Evolutionary conservation across 768 basidiomycete genomes (phyloP).

Genomic region (Clathrus columnatus): DNA sequence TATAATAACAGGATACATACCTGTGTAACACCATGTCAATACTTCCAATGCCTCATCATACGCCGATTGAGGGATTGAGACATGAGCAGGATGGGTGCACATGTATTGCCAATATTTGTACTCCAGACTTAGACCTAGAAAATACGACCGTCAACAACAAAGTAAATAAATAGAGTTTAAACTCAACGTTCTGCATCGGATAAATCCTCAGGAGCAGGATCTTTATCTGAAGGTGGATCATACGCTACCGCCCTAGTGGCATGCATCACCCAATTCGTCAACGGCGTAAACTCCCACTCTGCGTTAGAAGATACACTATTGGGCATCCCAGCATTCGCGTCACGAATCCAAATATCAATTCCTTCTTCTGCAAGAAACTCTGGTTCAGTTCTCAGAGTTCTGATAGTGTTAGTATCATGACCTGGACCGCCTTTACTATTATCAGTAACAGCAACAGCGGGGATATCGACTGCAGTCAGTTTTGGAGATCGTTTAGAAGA

Average conservation of each 20-base stretch:
- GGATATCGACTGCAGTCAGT: neutral
- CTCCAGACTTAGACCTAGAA: conserved; percentile 62
- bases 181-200: conserved; percentile 36
- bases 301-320: conserved; percentile 19
- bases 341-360: conserved; percentile 42
- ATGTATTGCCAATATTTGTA: conserved; percentile 79
- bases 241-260: conserved; percentile 40
- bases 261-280: conserved; percentile 62
- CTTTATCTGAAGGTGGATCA: conserved; percentile 29
- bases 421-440: conserved; percentile 9
- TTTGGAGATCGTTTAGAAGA: conserved; percentile 16
- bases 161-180: neutral
- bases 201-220: conserved; percentile 3
- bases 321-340: conserved; percentile 23
- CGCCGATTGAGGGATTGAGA: conserved; percentile 44
- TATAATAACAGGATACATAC: conserved; percentile 25
- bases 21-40: conserved; percentile 75
- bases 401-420: conserved; percentile 18
- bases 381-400: conserved; percentile 18
- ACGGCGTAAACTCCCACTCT: conserved; percentile 28
- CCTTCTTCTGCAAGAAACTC: conserved; percentile 41
- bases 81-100: conserved; percentile 71
- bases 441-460: neutral
- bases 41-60: conserved; percentile 64
- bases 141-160: neutral